These are phyloP conservation scores for Penicillium subrubescens DNA, from an alignment of 495 filamentous ascomycete species.

Conservation along the genomic window DNA sequence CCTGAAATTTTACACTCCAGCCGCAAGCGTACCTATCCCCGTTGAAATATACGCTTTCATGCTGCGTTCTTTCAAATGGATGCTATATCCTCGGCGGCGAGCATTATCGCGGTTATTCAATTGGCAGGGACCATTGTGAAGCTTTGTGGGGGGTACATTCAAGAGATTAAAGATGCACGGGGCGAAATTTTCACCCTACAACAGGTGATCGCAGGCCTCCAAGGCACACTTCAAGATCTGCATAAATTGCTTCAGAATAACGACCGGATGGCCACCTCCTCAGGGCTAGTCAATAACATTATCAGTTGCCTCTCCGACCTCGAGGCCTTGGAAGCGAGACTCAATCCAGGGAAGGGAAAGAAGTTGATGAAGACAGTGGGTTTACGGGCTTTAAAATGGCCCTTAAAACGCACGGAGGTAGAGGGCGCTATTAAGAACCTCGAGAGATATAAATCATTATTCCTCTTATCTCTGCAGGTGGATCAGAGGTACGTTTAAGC, in stretches of 20 bases:
- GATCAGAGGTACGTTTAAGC: slow-evolving; percentile 31
- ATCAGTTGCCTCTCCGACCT: slow-evolving; percentile 29
- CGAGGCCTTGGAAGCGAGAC: slow-evolving; percentile 26
- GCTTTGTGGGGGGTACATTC: too few relatives aligned
- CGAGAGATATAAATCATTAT: slow-evolving; percentile 35
- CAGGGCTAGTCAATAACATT: slow-evolving; percentile 23
- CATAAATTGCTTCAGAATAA: slow-evolving; percentile 22
- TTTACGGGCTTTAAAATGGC: slow-evolving; percentile 29
- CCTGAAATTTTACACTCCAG: too few relatives aligned
- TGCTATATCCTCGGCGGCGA: too few relatives aligned
- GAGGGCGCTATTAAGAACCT: slow-evolving; percentile 26
- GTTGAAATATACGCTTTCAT: too few relatives aligned
- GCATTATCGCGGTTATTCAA: too few relatives aligned
- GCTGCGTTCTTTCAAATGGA: too few relatives aligned
- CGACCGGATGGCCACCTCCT: slow-evolving; percentile 20
- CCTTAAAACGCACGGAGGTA: slow-evolving; percentile 28
- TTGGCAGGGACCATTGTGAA: slow-evolving; percentile 24
- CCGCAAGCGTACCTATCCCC: too few relatives aligned
- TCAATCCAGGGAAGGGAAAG: slow-evolving; percentile 29
- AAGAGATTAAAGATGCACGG: slow-evolving; percentile 30
- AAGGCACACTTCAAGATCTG: slow-evolving; percentile 25
- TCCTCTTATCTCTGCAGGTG: slow-evolving; percentile 31
- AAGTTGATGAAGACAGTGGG: slow-evolving; percentile 32
- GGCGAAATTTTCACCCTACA: slow-evolving; percentile 27
- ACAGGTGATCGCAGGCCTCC: slow-evolving; percentile 20